Evolutionary conservation across 2,329 filamentous ascomycete genomes (phyloP), one percentile per base, ranked within the genome.

Genomic region (Claviceps arundinis): DNA sequence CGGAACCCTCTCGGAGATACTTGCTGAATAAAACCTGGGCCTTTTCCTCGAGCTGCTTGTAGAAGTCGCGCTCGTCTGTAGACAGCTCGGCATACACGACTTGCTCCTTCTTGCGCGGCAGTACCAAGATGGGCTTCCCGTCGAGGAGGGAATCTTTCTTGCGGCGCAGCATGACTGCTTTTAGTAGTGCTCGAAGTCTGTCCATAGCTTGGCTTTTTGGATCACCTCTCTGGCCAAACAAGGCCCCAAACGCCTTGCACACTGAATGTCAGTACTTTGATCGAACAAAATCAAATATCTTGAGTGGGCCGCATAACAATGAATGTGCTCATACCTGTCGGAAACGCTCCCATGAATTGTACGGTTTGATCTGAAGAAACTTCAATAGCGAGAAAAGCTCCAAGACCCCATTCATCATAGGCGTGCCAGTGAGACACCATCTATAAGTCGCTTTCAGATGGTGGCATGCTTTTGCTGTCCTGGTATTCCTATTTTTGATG

Each of bases 341-440:
- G 64, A 94, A 95, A 22, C 70, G 69, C 0, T 77, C 69, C 69
- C 77, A 77, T 14, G 78, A 72, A 59, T 77, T 79, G 65, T 93
- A 95, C 2, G 88, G 89, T 54, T 76, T 76, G 61, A 94, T 90
- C 2, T 76, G 74, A 16, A 95, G 73, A 61, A 95, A 96, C 2
- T 79, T 77, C 45, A 95, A 73, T 19, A 95, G 69, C 0, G 88
- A 86, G 60, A 80, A 89, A 3, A 95, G 72, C 60, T 96, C 90
- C 24, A 78, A 73, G 2, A 91, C 80, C 13, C 76, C 81, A 59
- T 95, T 95, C 85, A 93, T 93, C 74, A 94, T 91, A 0, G 88
- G 88, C 0, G 88, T 93, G 50, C 87, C 88, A 0, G 85, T 89
- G 22, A 93, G 68, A 2, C 84, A 82, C 89, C 89, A 95, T 58